Base-by-base conservation (phyloP, 352 stramenopile genomes). In the Plasmopara halstedii region DNA sequence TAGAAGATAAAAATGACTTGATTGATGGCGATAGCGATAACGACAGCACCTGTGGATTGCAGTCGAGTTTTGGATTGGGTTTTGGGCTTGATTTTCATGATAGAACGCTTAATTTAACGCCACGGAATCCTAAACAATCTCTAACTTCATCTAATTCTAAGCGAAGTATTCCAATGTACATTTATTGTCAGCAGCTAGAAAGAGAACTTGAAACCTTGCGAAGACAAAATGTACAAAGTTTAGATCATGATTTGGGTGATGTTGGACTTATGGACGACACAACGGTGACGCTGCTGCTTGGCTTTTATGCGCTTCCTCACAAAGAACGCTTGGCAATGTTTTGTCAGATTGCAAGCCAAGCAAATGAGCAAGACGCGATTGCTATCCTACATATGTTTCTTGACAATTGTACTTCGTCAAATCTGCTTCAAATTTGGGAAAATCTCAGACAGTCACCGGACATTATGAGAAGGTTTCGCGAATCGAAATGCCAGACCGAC, bases 181-280 rank as follows among this genome's bases (percentile, higher is more conserved):
- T 77, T 17, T 70, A 85, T 54, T 90, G 78, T 39, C 69, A 73
- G 35, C 58, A 84, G 33, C 60, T 89, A 21, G 73, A 89, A 54
- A 54, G 45, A 2, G 74, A 87, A 26, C 18, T 87, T 8, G 53
- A 80, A n/a, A 38, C 45, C 6, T 46, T 87, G 17, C 69, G 63
- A 9, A 43, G 58, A 8, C 55, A 62, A 37, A 48, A 67, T 6
- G 52, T 56, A 6, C 56, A 54, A 44, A 66, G 47, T 25, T 46
- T 57, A 22, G 29, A 35, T 42, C 32, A 34, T 19, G 27, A 55
- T 47, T 21, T 70, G 40, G 59, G 67, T 26, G 70, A 84, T 37
- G 41, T 71, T 0, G 78, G 74, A 0, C 46, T 87, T 8, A 21
- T 89, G 6, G 57, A 80, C 20, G 70, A 85, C 36, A 56, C 64